These are phyloP conservation scores for Henningerozyma blattae DNA, from an alignment of 805 yeast species.

Conservation along the genomic window DNA sequence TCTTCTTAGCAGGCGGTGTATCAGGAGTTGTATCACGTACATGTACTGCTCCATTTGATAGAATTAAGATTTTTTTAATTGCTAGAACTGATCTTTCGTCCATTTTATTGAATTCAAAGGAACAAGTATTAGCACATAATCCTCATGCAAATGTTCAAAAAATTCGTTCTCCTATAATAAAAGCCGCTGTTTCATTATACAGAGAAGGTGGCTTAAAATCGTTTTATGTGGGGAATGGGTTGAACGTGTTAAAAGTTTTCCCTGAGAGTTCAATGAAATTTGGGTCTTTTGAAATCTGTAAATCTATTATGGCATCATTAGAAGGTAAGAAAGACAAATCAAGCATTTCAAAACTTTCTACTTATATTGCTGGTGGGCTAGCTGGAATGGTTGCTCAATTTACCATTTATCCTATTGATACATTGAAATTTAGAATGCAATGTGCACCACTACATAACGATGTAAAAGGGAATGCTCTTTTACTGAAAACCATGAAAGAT, in stretches of 20 bases:
- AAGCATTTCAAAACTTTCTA: slow-evolving; percentile 60
- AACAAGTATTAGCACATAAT: slow-evolving; percentile 32
- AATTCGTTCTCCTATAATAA: slow-evolving; percentile 61
- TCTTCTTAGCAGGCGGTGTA: slow-evolving; percentile 86
- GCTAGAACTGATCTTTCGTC: slow-evolving; percentile 79
- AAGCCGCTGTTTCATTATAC: slow-evolving; percentile 74
- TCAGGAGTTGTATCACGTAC: slow-evolving; percentile 95
- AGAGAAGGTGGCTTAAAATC: slow-evolving; percentile 79
- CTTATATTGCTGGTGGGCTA: slow-evolving; percentile 88
- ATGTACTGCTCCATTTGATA: slow-evolving; percentile 93
- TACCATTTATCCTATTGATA: slow-evolving; percentile 90
- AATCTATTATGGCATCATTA: slow-evolving; percentile 53
- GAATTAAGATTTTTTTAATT: slow-evolving; percentile 85
- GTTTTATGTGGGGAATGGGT: slow-evolving; percentile 91
- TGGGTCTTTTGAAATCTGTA: slow-evolving; percentile 87
- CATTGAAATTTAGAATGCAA: slow-evolving; percentile 84
- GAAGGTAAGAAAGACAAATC: slow-evolving; percentile 68
- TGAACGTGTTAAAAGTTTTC: slow-evolving; percentile 84
- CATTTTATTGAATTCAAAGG: slow-evolving; percentile 48
- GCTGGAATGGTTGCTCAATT: slow-evolving; percentile 94
- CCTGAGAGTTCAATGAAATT: slow-evolving; percentile 97
- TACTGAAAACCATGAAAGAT: slow-evolving; percentile 56
- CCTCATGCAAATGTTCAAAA: slow-evolving; percentile 28
- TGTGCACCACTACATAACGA: slow-evolving; percentile 68
- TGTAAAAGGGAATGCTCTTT: slow-evolving; percentile 47